Percentiles rank a stretch among this genome's conserved stretches.
Conservation (phyloP, 1,284 basidiomycete genomes). For the Somion occarium region DNA sequence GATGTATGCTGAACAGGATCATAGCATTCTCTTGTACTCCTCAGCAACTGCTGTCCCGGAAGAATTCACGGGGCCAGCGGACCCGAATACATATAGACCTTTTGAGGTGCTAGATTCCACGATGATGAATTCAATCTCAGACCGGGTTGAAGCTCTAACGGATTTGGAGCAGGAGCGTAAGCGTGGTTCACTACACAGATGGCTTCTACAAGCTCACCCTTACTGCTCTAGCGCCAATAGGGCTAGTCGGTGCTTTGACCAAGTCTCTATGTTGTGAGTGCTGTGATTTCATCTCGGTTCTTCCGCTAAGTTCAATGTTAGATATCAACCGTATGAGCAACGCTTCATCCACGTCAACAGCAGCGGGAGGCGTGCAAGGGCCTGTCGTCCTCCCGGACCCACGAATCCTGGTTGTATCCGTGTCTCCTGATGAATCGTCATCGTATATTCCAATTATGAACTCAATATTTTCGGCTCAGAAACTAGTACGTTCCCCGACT, state of each 20-base stretch:
- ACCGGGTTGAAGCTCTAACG: constrained; percentile 53
- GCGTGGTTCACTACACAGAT: no score
- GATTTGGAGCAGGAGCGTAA: constrained; percentile 47
- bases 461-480: constrained; percentile 98
- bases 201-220: constrained; percentile 9
- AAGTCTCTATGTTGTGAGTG: constrained; percentile 86
- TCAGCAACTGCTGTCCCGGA: constrained; percentile 37
- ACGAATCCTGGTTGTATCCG: constrained; percentile 87
- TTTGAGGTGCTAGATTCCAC: constrained; percentile 73
- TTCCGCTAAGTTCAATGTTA: constrained; percentile 27
- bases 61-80: constrained; percentile 39
- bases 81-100: constrained; percentile 80
- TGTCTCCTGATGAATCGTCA: constrained; percentile 83
- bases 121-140: constrained; percentile 57
- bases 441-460: constrained; percentile 99
- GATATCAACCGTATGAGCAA: constrained; percentile 80
- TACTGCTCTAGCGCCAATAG: constrained; percentile 53
- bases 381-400: constrained; percentile 59
- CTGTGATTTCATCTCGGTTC: constrained; percentile 1
- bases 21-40: constrained; percentile 71
- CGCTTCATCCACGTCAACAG: constrained; percentile 31
- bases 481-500: constrained; percentile 56
- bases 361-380: constrained; percentile 28
- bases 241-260: constrained; percentile 82
- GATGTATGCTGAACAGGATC: constrained; percentile 2